Percentiles rank a stretch among this genome's conserved stretches.
phyloP scores from a whole-genome alignment of 192 early-diverging fungal species.

The Coemansia sp. region DNA sequence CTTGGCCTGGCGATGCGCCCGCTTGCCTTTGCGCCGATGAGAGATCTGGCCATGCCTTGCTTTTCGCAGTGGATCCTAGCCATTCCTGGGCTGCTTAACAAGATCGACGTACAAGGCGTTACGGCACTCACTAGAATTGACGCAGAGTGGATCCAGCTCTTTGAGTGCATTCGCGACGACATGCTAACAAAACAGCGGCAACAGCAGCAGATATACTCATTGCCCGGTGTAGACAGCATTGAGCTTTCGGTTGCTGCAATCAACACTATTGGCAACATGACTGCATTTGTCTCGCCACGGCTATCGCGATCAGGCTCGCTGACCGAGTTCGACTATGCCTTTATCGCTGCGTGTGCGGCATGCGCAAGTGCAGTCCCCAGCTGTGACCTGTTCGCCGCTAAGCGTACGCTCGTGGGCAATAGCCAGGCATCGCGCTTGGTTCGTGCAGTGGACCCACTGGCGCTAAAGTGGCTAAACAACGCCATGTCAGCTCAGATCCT shows the following conservation, averaged over 20 bases:
- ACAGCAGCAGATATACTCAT: conserved; percentile 4
- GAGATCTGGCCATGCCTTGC: conserved; percentile 16
- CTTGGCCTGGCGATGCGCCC: conserved; percentile 23
- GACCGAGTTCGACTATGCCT: conserved; percentile 18
- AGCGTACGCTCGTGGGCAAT: neutral
- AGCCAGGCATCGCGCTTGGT: conserved; percentile 12
- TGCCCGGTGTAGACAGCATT: neutral
- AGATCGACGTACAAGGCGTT: conserved; percentile 36
- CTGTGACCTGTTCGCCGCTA: conserved; percentile 34
- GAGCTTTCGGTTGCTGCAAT: conserved; percentile 29
- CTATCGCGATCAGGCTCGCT: conserved; percentile 15
- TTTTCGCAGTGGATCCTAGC: conserved; percentile 40
- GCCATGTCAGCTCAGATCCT: conserved; percentile 32
- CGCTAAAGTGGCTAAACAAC: conserved; percentile 45
- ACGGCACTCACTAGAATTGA: conserved; percentile 25
- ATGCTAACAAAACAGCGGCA: conserved; percentile 14
- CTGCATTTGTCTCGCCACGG: conserved; percentile 44
- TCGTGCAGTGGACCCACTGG: conserved; percentile 19
- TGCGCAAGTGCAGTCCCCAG: conserved; percentile 33
- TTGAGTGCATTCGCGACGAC: conserved; percentile 6
- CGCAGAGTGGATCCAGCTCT: conserved; percentile 21
- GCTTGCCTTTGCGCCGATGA: conserved; percentile 3
- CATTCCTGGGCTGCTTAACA: conserved; percentile 47
- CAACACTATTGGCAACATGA: conserved; percentile 45
- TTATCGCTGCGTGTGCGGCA: conserved; percentile 36